These are phyloP conservation scores for Yamadazyma scolyti DNA, from an alignment of 805 yeast genomes.

Conservation along the genomic window DNA sequence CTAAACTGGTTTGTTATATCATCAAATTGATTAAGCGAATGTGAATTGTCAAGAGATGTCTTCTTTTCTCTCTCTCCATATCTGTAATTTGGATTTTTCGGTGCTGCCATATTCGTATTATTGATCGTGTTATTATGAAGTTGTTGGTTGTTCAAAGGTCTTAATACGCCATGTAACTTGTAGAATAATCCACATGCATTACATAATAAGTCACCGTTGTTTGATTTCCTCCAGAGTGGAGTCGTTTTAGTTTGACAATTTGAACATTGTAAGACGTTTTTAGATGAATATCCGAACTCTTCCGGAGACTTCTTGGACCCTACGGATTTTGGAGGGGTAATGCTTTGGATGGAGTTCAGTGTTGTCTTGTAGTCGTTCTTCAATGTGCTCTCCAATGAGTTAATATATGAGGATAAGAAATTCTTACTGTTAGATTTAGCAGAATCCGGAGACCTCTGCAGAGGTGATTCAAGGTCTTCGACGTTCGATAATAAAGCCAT, in stretches of 20 bases:
- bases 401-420: slow-evolving; percentile 35
- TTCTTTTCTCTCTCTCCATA: too few species aligned
- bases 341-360: slow-evolving; percentile 9
- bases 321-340: slow-evolving; percentile 12
- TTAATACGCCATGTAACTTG: slow-evolving; percentile 42
- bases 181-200: slow-evolving; percentile 46
- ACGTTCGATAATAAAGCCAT: slow-evolving; percentile 5
- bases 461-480: slow-evolving; percentile 1
- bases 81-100: too few species aligned
- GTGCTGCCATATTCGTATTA: too few species aligned
- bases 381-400: slow-evolving; percentile 34
- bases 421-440: slow-evolving; percentile 13
- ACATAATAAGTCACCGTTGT: slow-evolving; percentile 40
- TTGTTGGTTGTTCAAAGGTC: slow-evolving; percentile 36
- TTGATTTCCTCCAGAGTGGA: slow-evolving; percentile 42
- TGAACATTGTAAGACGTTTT: slow-evolving; percentile 31
- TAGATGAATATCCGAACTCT: slow-evolving; percentile 4
- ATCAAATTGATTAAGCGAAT: neutral
- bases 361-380: slow-evolving; percentile 21
- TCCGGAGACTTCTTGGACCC: slow-evolving; percentile 11
- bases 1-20: slow-evolving; percentile 1
- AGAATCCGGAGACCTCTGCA: slow-evolving; percentile 11
- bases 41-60: too few species aligned
- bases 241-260: slow-evolving; percentile 44
- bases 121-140: too few species aligned